phyloP scores from a whole-genome alignment of 2,329 filamentous ascomycete genomes.

The Epichloe bromicola region DNA sequence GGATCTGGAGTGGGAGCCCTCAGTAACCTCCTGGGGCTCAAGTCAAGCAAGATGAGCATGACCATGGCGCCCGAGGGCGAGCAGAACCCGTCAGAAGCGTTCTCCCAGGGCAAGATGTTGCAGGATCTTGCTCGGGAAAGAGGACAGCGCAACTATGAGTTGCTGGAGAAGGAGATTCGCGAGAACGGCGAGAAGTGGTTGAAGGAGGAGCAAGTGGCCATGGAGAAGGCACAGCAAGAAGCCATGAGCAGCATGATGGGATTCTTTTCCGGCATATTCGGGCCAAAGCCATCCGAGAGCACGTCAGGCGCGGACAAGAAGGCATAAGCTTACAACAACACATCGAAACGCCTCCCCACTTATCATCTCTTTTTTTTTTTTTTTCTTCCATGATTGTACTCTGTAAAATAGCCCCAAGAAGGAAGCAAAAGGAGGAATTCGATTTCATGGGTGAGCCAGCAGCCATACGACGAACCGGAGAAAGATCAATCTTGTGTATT shows the following conservation, averaged over 20 bases:
- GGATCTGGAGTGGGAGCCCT: slow-evolving; percentile 55
- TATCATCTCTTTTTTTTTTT: not conserved
- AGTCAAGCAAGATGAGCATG: slow-evolving; percentile 51
- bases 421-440: not conserved
- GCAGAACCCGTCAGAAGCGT: slow-evolving; percentile 57
- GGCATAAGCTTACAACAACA: slow-evolving; percentile 4
- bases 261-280: slow-evolving; percentile 37
- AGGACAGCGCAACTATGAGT: slow-evolving; percentile 79
- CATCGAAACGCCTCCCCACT: not conserved
- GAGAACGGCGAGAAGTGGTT: slow-evolving; percentile 94
- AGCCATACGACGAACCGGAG: not conserved
- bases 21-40: slow-evolving; percentile 63
- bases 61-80: slow-evolving; percentile 52
- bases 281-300: slow-evolving; percentile 7
- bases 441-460: not conserved
- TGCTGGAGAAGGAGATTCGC: slow-evolving; percentile 78
- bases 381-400: not conserved
- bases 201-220: slow-evolving; percentile 77
- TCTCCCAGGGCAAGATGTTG: slow-evolving; percentile 91
- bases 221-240: slow-evolving; percentile 83
- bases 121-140: slow-evolving; percentile 88
- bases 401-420: not conserved
- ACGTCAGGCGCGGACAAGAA: slow-evolving; percentile 7
- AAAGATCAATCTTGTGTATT: not conserved
- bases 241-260: slow-evolving; percentile 87